Percentiles rank a stretch among this genome's conserved stretches.
phyloP scores from a whole-genome alignment of 2,329 filamentous ascomycete species.

The Bipolaris sorokiniana region DNA sequence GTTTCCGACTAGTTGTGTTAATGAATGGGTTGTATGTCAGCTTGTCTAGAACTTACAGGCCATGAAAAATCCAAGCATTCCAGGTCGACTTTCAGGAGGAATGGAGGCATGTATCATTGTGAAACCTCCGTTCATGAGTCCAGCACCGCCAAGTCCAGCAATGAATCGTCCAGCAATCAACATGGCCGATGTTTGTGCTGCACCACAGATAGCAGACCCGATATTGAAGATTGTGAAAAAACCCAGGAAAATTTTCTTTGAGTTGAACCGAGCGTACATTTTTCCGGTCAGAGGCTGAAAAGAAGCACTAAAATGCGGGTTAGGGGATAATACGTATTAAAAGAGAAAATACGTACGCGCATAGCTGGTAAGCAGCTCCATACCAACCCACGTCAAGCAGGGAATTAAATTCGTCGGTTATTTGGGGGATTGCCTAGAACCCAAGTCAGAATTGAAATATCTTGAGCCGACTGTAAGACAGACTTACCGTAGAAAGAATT shows the following conservation, averaged over 20 bases:
- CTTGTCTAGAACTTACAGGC: background rate
- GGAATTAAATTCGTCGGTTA: constrained; percentile 1
- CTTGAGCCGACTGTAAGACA: background rate
- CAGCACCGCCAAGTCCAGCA: constrained; percentile 21
- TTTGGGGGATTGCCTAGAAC: background rate
- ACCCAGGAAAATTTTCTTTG: constrained; percentile 3
- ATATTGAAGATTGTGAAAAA: constrained; percentile 18
- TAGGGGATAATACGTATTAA: background rate
- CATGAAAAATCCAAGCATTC: constrained; percentile 51
- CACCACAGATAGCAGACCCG: constrained; percentile 24
- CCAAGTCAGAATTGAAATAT: background rate
- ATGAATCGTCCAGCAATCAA: constrained; percentile 23
- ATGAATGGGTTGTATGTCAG: background rate
- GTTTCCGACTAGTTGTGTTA: background rate
- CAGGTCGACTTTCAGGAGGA: constrained; percentile 50
- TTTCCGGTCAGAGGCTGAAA: constrained; percentile 23
- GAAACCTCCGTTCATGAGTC: constrained; percentile 46
- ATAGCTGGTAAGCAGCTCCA: background rate
- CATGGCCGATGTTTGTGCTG: constrained; percentile 17
- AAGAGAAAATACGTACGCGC: background rate
- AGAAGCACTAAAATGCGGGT: background rate
- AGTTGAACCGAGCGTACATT: constrained; percentile 19
- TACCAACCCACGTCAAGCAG: constrained; percentile 1
- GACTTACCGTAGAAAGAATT: constrained; percentile 2
- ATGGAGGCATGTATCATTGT: constrained; percentile 37